phyloP scores from a whole-genome alignment of 2,329 filamentous ascomycete species.

The Neocucurbitaria cava region DNA sequence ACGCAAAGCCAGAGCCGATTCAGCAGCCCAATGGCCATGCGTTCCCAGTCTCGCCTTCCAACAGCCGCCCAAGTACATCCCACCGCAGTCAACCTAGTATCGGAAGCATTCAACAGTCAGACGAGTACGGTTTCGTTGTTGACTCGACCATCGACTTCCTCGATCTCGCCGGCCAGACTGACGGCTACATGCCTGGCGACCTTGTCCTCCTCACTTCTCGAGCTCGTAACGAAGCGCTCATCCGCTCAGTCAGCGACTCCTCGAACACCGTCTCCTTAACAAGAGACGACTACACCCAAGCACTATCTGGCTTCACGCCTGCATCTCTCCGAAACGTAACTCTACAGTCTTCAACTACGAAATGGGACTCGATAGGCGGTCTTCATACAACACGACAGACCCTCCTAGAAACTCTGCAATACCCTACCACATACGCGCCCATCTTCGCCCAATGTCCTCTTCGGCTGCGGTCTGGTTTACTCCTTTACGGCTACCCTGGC shows the following conservation, averaged over 20 bases:
- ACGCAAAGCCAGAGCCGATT: conserved; percentile 34
- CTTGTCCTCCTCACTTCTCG: conserved; percentile 83
- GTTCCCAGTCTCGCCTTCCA: conserved; percentile 53
- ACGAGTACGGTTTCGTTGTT: conserved; percentile 69
- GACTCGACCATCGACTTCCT: conserved; percentile 85
- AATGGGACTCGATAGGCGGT: conserved; percentile 90
- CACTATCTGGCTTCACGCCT: conserved; percentile 90
- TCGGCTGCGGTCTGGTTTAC: conserved; percentile 87
- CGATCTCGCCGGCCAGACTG: conserved; percentile 90
- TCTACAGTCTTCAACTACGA: conserved; percentile 89
- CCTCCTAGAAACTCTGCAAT: conserved; percentile 93
- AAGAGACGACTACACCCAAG: conserved; percentile 79
- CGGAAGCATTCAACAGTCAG: conserved; percentile 33
- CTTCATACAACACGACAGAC: conserved; percentile 84
- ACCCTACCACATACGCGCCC: conserved; percentile 96
- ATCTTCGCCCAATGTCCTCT: conserved; percentile 97
- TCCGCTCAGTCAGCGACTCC: conserved; percentile 71
- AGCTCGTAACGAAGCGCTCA: conserved; percentile 90
- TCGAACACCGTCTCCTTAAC: conserved; percentile 65
- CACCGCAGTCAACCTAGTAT: conserved; percentile 54
- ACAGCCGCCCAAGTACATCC: conserved; percentile 55
- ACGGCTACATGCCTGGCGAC: conserved; percentile 98
- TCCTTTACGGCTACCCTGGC: conserved; percentile 93
- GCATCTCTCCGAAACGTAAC: conserved; percentile 94
- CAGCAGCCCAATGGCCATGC: conserved; percentile 37